Percentiles rank a stretch among this genome's conserved stretches.
phyloP scores from a whole-genome alignment of 345 rosid genomes.

The Cochlearia excelsa region DNA sequence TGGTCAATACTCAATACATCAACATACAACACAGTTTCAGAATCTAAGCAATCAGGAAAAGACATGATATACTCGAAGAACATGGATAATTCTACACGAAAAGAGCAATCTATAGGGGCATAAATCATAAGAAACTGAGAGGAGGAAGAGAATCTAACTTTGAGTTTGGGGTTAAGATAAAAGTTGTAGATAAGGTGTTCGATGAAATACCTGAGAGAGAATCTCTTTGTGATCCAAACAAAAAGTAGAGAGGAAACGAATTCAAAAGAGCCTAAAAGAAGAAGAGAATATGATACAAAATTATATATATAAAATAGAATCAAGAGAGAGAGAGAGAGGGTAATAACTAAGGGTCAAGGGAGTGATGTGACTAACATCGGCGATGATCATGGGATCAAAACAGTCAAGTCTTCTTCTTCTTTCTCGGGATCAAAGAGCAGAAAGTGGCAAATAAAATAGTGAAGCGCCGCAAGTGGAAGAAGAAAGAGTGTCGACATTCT shows the following conservation, averaged over 20 bases:
- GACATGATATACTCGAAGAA: too few species aligned
- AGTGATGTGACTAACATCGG: conserved; percentile 17
- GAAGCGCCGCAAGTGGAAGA: conserved; percentile 10
- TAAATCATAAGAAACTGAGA: background rate
- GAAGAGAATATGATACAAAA: background rate
- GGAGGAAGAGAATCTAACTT: background rate
- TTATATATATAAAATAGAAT: background rate
- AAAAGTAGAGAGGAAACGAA: conserved; percentile 32
- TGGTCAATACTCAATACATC: conserved; percentile 1
- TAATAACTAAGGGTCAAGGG: conserved; percentile 1
- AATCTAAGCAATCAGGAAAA: background rate
- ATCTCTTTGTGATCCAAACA: conserved; percentile 36
- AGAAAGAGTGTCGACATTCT: conserved; percentile 40
- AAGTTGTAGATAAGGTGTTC: too few species aligned
- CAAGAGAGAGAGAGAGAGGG: background rate
- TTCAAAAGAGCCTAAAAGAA: conserved; percentile 42
- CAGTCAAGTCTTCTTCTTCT: background rate
- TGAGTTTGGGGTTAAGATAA: too few species aligned
- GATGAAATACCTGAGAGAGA: conserved; percentile 44
- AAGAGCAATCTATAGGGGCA: too few species aligned
- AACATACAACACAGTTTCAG: background rate
- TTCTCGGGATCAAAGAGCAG: conserved; percentile 24
- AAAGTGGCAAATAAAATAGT: conserved; percentile 8
- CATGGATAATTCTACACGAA: too few species aligned
- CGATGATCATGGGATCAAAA: conserved; percentile 31